A percentile compares a stretch with the other conserved stretches of the same genome.
Evolutionary conservation across 345 rosid genomes (phyloP).

Genomic region (Passiflora organensis): DNA sequence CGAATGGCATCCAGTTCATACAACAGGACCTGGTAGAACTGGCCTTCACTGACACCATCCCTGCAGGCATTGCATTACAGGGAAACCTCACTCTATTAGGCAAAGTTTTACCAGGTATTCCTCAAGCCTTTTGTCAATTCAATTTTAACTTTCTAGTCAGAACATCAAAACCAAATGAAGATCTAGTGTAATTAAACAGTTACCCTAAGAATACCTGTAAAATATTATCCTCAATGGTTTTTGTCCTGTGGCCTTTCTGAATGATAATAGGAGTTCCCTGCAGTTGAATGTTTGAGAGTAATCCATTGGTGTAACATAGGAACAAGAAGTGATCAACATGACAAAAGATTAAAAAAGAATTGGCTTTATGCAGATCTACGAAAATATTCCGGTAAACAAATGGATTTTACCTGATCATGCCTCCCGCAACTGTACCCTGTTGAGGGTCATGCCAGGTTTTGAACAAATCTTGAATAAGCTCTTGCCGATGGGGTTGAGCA

Average conservation of each 20-base stretch:
- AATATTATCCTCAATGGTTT: slow-evolving; percentile 92
- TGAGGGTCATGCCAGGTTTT: slow-evolving; percentile 40
- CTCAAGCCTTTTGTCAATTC: neutral
- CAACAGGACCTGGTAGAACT: slow-evolving; percentile 86
- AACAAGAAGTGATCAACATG: no score
- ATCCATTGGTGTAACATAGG: no score
- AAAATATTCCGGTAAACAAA: neutral
- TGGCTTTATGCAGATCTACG: neutral
- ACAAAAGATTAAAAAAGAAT: no score
- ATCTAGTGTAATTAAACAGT: neutral
- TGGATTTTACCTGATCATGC: slow-evolving; percentile 38
- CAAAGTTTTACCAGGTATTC: neutral
- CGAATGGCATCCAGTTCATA: slow-evolving; percentile 96
- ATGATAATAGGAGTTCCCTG: slow-evolving; percentile 89
- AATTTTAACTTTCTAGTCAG: neutral
- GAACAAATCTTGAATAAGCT: slow-evolving; percentile 40
- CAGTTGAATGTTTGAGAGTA: neutral
- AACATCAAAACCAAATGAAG: neutral
- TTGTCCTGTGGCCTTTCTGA: slow-evolving; percentile 92
- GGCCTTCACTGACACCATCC: slow-evolving; percentile 99
- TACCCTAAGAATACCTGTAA: slow-evolving; percentile 53
- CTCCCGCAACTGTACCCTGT: slow-evolving; percentile 36
- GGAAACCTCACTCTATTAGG: no score
- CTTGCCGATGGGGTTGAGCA: slow-evolving; percentile 44
- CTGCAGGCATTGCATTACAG: slow-evolving; percentile 28